Percentiles rank a stretch among this genome's conserved stretches.
phyloP scores from a whole-genome alignment of 1,284 basidiomycete genomes.

The Sanguinoderma infundibulare region DNA sequence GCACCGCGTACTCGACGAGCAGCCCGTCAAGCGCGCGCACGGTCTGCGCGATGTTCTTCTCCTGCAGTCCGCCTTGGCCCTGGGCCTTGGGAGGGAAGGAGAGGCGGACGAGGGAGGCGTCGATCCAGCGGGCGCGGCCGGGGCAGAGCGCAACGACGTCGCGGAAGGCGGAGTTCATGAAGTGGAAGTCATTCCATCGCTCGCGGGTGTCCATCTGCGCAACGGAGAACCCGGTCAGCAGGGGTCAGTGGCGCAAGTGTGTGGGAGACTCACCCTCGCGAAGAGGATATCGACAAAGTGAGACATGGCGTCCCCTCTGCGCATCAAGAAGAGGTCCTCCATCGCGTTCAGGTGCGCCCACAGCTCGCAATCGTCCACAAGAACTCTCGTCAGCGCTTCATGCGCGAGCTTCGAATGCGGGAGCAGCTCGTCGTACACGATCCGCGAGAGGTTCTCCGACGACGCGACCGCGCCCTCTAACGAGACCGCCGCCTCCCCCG shows the following conservation, averaged over 20 bases:
- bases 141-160: constrained; percentile 59
- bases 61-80: constrained; percentile 40
- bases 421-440: constrained; percentile 66
- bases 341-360: constrained; percentile 72
- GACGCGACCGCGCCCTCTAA: constrained; percentile 39
- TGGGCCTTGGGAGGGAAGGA: constrained; percentile 44
- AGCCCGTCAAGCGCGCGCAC: constrained; percentile 71
- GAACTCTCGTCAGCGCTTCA: constrained; percentile 57
- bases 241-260: background rate
- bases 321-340: constrained; percentile 78
- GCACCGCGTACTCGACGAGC: constrained; percentile 74
- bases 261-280: constrained; percentile 55
- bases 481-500: constrained; percentile 3
- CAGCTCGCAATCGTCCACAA: constrained; percentile 74
- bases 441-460: constrained; percentile 59
- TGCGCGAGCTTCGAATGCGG: constrained; percentile 62
- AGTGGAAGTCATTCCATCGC: constrained; percentile 84
- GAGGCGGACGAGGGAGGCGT: constrained; percentile 74
- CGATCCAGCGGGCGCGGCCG: constrained; percentile 59
- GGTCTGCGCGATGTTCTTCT: constrained; percentile 48
- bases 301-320: constrained; percentile 71
- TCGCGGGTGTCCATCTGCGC: constrained; percentile 72
- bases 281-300: constrained; percentile 77
- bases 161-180: constrained; percentile 77
- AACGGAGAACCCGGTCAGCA: background rate